phyloP scores from a whole-genome alignment of 805 yeast species.

The Ogataea polymorpha region DNA sequence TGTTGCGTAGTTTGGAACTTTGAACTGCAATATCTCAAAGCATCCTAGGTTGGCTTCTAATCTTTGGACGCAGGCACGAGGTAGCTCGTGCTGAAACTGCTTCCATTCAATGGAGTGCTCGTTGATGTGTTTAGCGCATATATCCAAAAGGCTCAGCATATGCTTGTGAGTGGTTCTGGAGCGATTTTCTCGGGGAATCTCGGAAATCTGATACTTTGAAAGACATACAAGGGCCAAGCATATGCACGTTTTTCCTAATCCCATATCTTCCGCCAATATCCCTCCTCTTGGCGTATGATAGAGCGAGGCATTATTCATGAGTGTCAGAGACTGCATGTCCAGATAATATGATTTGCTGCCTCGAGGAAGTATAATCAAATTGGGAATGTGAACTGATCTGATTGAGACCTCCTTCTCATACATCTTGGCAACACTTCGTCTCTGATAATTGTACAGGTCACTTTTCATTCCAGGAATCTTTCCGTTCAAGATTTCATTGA shows the following conservation, averaged over 20 bases:
- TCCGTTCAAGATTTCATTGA: constrained; percentile 26
- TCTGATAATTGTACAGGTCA: constrained; percentile 53
- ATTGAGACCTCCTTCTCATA: constrained; percentile 45
- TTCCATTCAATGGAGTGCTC: constrained; percentile 59
- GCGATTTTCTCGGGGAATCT: constrained; percentile 36
- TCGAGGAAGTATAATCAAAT: constrained; percentile 8
- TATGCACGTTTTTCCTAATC: constrained; percentile 61
- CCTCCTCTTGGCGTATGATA: constrained; percentile 57
- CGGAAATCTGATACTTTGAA: constrained; percentile 51
- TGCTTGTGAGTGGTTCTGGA: constrained; percentile 18
- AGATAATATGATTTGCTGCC: constrained; percentile 28
- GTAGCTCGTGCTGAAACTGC: constrained; percentile 41
- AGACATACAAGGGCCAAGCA: constrained; percentile 55
- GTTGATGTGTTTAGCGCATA: constrained; percentile 43
- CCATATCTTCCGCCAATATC: constrained; percentile 66
- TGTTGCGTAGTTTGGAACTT: constrained; percentile 12
- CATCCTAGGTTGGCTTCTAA: constrained; percentile 42
- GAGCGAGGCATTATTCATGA: constrained; percentile 38
- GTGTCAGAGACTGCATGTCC: constrained; percentile 33
- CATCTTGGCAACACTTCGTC: constrained; percentile 61
- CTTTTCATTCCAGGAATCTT: constrained; percentile 48
- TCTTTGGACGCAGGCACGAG: constrained; percentile 37
- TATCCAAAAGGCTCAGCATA: constrained; percentile 33
- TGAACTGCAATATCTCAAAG: constrained; percentile 32
- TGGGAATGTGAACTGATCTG: constrained; percentile 23